Percentiles rank a stretch among this genome's conserved stretches.
Evolutionary conservation across 1,284 basidiomycete genomes (phyloP).

Genomic region (Microbotryum intermedium): DNA sequence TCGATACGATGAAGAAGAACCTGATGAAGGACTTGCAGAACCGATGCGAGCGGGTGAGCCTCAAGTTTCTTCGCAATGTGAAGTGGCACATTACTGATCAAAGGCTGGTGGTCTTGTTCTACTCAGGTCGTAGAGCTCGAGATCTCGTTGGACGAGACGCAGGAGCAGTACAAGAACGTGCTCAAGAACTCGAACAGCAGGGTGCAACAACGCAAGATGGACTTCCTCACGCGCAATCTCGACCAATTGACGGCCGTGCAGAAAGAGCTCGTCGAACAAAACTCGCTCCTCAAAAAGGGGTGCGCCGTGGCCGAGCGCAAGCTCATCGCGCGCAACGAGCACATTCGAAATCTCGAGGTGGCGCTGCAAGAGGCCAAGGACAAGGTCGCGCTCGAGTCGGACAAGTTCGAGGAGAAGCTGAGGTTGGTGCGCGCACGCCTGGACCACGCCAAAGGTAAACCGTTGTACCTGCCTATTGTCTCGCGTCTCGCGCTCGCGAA

Average conservation of each 20-base stretch:
- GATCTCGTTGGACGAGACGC: conserved; percentile 96
- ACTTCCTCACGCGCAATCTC: conserved; percentile 92
- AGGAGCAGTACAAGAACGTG: conserved; percentile 98
- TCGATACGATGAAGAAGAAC: conserved; percentile 97
- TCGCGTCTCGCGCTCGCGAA: neutral
- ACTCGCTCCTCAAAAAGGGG: conserved; percentile 94
- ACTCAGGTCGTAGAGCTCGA: conserved; percentile 92
- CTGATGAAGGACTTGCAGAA: conserved; percentile 98
- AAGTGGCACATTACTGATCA: neutral
- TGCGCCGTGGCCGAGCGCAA: conserved; percentile 94
- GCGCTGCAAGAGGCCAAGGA: conserved; percentile 88
- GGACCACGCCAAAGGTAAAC: conserved; percentile 79
- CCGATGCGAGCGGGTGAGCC: conserved; percentile 89
- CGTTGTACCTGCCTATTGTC: neutral
- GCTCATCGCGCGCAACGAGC: conserved; percentile 87
- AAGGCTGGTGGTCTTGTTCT: conserved; percentile 8
- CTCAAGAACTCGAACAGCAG: conserved; percentile 96
- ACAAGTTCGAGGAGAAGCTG: conserved; percentile 88
- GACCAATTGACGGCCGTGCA: conserved; percentile 93
- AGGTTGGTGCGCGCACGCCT: conserved; percentile 84
- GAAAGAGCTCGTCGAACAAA: conserved; percentile 99
- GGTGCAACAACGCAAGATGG: conserved; percentile 99
- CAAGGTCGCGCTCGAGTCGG: conserved; percentile 78
- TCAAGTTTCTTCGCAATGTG: neutral
- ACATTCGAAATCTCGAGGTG: conserved; percentile 90